Percentiles rank a stretch among this genome's conserved stretches.
Evolutionary conservation across 2,329 filamentous ascomycete species (phyloP).

Genomic region (Sclerotinia borealis): DNA sequence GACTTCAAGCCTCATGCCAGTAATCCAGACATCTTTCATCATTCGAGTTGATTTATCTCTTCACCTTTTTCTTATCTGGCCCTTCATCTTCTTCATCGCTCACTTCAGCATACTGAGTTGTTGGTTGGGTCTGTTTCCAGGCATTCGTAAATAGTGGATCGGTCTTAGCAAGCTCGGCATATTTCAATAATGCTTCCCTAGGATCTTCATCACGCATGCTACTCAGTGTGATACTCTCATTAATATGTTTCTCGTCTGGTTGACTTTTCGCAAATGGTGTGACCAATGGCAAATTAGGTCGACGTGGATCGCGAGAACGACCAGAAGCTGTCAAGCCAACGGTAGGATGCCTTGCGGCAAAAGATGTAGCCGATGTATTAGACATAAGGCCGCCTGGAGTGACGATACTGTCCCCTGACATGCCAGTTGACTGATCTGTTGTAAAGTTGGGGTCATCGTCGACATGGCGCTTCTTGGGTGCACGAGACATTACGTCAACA

Average conservation of each 20-base stretch:
- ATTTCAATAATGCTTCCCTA: conserved; percentile 86
- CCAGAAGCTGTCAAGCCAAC: conserved; percentile 74
- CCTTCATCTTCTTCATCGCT: conserved; percentile 75
- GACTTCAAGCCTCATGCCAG: background rate
- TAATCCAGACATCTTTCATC: background rate
- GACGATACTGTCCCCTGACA: conserved; percentile 78
- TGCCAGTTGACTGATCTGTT: conserved; percentile 72
- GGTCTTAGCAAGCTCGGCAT: conserved; percentile 86
- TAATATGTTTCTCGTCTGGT: conserved; percentile 84
- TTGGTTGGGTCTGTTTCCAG: conserved; percentile 86
- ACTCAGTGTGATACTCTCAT: conserved; percentile 80
- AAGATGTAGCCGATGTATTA: conserved; percentile 39
- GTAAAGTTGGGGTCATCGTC: conserved; percentile 88
- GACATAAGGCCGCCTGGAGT: conserved; percentile 59
- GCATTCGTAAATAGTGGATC: conserved; percentile 93
- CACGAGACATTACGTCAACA: conserved; percentile 82
- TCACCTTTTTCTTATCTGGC: conserved; percentile 50
- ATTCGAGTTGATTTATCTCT: background rate
- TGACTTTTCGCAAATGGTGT: conserved; percentile 90
- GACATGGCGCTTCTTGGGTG: conserved; percentile 89
- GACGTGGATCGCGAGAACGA: conserved; percentile 68
- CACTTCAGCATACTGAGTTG: conserved; percentile 82
- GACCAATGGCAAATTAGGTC: conserved; percentile 76
- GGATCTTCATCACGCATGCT: conserved; percentile 96
- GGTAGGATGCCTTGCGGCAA: conserved; percentile 57